Percentiles rank a stretch among this genome's conserved stretches.
These are phyloP conservation scores for Yarrowia sp. DNA, from an alignment of 805 yeast species.

Conservation along the genomic window DNA sequence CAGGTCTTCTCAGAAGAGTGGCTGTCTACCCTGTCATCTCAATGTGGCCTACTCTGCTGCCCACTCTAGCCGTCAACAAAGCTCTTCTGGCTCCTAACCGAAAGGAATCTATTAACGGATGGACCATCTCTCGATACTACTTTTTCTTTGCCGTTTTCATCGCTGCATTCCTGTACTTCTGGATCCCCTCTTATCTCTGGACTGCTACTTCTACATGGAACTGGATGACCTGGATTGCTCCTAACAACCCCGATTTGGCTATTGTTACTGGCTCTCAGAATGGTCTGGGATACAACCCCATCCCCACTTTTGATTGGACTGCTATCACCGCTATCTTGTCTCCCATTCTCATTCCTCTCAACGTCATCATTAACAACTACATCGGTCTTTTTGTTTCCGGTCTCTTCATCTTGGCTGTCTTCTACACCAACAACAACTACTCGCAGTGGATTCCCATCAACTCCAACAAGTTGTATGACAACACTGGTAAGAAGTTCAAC, in stretches of 20 bases:
- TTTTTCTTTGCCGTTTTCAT: constrained; percentile 48
- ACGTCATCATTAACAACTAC: constrained; percentile 23
- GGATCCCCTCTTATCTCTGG: constrained; percentile 67
- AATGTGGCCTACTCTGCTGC: background rate
- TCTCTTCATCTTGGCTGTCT: constrained; percentile 45
- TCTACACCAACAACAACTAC: constrained; percentile 34
- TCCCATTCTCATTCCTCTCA: constrained; percentile 28
- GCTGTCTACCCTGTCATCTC: background rate
- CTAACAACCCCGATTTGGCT: constrained; percentile 48
- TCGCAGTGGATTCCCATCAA: constrained; percentile 59
- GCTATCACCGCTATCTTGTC: constrained; percentile 23
- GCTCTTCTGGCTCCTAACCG: background rate
- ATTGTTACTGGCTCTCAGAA: constrained; percentile 45
- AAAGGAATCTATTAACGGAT: constrained; percentile 42
- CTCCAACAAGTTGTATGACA: constrained; percentile 51
- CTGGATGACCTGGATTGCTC: constrained; percentile 58
- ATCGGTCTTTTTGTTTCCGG: constrained; percentile 31
- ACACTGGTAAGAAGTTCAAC: constrained; percentile 49
- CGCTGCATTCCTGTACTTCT: constrained; percentile 53
- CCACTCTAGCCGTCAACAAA: background rate
- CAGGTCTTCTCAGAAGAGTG: background rate
- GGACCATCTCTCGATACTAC: constrained; percentile 54
- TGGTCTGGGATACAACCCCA: constrained; percentile 44
- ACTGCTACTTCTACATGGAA: constrained; percentile 59
- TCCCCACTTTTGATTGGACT: background rate